Percentiles rank a stretch among this genome's conserved stretches.
phyloP scores from a whole-genome alignment of 495 filamentous ascomycete species.

The Rostrohypoxylon terebratum region DNA sequence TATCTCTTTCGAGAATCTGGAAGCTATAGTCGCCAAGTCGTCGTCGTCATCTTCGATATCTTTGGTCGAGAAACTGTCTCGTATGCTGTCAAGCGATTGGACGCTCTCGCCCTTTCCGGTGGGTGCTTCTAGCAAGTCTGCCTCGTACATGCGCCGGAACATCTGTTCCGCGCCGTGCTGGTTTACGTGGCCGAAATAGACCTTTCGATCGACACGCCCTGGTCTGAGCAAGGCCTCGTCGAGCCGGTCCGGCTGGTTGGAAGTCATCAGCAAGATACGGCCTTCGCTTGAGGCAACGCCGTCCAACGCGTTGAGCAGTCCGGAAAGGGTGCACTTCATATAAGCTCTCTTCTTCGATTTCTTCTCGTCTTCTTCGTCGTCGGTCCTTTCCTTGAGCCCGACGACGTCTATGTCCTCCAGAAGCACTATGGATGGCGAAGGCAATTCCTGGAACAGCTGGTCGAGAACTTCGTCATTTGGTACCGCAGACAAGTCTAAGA shows the following conservation, averaged over 20 bases:
- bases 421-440: not conserved
- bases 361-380: not conserved
- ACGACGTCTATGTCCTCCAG: conserved; percentile 7
- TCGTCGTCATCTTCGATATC: not conserved
- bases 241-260: not conserved
- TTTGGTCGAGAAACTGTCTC: not conserved
- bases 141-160: conserved; percentile 5
- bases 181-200: conserved; percentile 6
- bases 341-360: not conserved
- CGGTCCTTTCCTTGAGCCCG: conserved; percentile 1
- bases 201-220: conserved; percentile 4
- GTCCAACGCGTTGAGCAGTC: conserved; percentile 7
- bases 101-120: not conserved
- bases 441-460: not conserved
- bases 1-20: not conserved
- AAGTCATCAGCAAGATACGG: not conserved
- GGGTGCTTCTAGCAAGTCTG: not conserved
- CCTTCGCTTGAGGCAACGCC: conserved; percentile 6
- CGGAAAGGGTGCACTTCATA: conserved; percentile 6
- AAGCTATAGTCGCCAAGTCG: not conserved
- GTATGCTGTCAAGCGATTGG: not conserved
- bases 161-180: conserved; percentile 4
- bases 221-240: conserved; percentile 7
- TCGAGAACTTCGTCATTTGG: not conserved
- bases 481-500: not conserved